Evolutionary conservation across 1,139 yeast genomes (phyloP), one percentile per base, ranked within the genome.

Genomic region (Magnusiomyces fungicola): DNA sequence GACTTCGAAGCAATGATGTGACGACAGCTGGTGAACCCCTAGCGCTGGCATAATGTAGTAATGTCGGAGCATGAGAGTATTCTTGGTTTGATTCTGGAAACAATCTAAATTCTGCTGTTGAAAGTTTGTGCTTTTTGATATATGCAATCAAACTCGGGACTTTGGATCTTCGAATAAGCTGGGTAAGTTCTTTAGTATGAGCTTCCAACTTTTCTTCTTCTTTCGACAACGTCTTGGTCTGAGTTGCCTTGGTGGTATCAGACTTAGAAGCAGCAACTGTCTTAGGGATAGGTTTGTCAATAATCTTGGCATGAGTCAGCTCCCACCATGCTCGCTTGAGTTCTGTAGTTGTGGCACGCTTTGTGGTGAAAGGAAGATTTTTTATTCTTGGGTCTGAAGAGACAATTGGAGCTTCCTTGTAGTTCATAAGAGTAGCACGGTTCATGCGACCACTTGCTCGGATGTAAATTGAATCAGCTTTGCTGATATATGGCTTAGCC

Each of bases 331-430:
- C 88, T 45, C 82, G 75, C 61, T 81, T 86, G 57, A 94, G 68
- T 63, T 90, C 98, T 2, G 80, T 70, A 0, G 85, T 75, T 0
- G 97, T 90, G 0, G 98, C 96, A 57, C 97, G 75, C 50, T 80
- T 79, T 0, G 98, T 92, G 0, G 96, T 83, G 66, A 92, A 88
- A 1, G 98, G 98, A 62, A 92, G 79, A 6, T 73, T 69, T 44
- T 70, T 70, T 2, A 72, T 69, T 34, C 65, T 54, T 3, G 50
- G 43, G 45, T 51, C 72, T 10, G 53, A 47, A 2, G 62, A 50
- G 3, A 52, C 51, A 7, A 77, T 63, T 0, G 77, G 72, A 0
- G 82, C 74, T 36, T 76, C 80, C 33, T 78, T 81, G 59, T 81
- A 84, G 4, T 86, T 89, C 46, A 85, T 73, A 41, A 92, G 66